Percentiles rank a stretch among this genome's conserved stretches.
Conservation (phyloP, 495 filamentous ascomycete species). For the Pseudoneurospora amorphoporcata region DNA sequence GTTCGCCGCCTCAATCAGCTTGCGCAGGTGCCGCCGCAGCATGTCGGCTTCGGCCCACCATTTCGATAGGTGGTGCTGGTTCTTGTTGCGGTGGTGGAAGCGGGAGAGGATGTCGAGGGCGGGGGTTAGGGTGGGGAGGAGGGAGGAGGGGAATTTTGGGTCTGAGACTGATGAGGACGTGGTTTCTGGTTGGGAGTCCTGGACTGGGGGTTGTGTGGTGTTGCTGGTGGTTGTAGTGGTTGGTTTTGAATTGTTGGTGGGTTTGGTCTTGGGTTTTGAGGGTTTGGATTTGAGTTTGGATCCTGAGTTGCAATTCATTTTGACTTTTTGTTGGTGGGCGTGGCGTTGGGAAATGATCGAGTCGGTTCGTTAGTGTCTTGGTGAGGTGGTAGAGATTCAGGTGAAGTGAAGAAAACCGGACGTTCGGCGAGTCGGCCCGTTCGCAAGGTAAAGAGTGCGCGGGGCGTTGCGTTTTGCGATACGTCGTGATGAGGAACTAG, state of each 20-base stretch:
- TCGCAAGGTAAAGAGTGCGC: neutral
- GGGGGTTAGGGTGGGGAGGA: slow-evolving; percentile 8
- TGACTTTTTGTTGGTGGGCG: neutral
- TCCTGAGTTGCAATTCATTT: neutral
- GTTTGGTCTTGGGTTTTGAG: neutral
- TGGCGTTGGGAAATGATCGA: neutral
- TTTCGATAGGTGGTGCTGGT: slow-evolving; percentile 60
- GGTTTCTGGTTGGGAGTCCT: neutral
- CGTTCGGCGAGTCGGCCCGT: neutral
- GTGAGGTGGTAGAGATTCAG: neutral
- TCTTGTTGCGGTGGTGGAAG: slow-evolving; percentile 69
- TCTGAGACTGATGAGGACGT: neutral
- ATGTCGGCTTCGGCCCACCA: slow-evolving; percentile 67
- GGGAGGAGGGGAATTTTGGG: neutral
- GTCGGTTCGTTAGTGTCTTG: neutral
- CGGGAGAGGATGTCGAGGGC: slow-evolving; percentile 43
- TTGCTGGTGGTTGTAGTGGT: neutral
- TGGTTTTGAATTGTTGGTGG: neutral
- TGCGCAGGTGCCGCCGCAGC: slow-evolving; percentile 50
- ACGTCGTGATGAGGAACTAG: neutral
- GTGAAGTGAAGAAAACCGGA: neutral
- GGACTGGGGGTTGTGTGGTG: neutral
- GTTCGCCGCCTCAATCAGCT: slow-evolving; percentile 37
- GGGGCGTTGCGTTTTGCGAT: neutral
- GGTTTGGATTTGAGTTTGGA: neutral